Conservation (phyloP, 352 stramenopile genomes). For the Pseudoperonospora humuli region DNA sequence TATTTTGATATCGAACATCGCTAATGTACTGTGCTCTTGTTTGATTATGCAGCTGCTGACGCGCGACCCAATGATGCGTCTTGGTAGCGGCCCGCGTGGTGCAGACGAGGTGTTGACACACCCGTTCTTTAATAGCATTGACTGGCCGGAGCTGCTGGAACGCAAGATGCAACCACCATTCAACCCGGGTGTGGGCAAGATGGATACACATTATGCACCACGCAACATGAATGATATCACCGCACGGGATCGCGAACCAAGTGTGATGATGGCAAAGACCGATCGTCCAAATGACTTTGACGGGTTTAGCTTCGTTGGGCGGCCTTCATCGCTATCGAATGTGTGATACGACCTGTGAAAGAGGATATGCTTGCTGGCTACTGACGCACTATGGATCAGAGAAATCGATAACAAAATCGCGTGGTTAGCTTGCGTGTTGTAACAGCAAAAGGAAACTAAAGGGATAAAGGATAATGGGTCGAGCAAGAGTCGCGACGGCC, state of each 20-base stretch:
- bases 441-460: slow-evolving; percentile 17
- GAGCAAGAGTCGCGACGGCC: slow-evolving; percentile 14
- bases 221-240: slow-evolving; percentile 87
- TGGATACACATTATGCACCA: slow-evolving; percentile 81
- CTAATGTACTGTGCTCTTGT: slow-evolving; percentile 14
- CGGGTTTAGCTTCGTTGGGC: slow-evolving; percentile 87
- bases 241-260: slow-evolving; percentile 70
- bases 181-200: slow-evolving; percentile 82
- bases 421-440: slow-evolving; percentile 9
- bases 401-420: slow-evolving; percentile 9
- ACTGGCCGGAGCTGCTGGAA: slow-evolving; percentile 84
- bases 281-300: slow-evolving; percentile 79
- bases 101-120: slow-evolving; percentile 88
- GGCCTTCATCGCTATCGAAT: slow-evolving; percentile 65
- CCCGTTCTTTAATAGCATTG: slow-evolving; percentile 89
- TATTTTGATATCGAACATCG: background rate
- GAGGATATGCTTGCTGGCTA: slow-evolving; percentile 17
- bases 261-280: slow-evolving; percentile 55
- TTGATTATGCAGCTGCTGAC: slow-evolving; percentile 88
- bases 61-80: slow-evolving; percentile 90
- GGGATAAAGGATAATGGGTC: slow-evolving; percentile 18
- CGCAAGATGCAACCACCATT: slow-evolving; percentile 79
- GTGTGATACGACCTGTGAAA: slow-evolving; percentile 20
- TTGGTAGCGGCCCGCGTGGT: slow-evolving; percentile 89
- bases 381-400: background rate